Conservation (phyloP, 83 land plant species). For the Thuja plicata region DNA sequence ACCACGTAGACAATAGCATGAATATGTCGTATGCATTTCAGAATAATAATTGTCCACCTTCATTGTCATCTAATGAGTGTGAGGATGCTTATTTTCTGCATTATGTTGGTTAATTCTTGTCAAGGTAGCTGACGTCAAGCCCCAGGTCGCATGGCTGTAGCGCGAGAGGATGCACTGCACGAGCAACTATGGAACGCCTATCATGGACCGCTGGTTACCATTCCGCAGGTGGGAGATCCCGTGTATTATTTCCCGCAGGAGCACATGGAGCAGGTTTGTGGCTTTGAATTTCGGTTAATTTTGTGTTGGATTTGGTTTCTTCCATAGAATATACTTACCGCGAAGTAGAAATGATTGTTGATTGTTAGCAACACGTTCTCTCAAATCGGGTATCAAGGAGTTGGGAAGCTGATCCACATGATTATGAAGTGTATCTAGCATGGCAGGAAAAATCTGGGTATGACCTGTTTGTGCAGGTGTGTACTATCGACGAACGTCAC, state of each 20-base stretch:
- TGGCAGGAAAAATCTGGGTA: too few species aligned
- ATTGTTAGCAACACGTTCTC: too few species aligned
- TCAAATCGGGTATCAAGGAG: too few species aligned
- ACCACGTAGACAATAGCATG: not conserved
- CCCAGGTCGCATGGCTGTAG: not conserved
- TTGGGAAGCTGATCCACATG: too few species aligned
- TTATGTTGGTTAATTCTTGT: not conserved
- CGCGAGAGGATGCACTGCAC: conserved; percentile 35
- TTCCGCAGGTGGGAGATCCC: conserved; percentile 58
- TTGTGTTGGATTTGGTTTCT: not conserved
- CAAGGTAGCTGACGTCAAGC: not conserved
- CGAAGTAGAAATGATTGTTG: too few species aligned
- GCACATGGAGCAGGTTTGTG: conserved; percentile 61
- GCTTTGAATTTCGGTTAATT: not conserved
- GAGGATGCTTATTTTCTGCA: not conserved
- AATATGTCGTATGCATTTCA: not conserved
- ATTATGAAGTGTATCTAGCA: too few species aligned
- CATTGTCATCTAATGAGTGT: not conserved
- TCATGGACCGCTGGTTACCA: conserved; percentile 66
- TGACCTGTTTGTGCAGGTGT: too few species aligned
- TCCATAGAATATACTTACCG: too few species aligned
- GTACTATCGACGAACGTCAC: too few species aligned
- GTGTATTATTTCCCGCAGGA: conserved; percentile 72
- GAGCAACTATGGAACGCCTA: conserved; percentile 71
- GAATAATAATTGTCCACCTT: not conserved